phyloP scores from a whole-genome alignment of 441 rosid species.

The Gossypium trilobum region DNA sequence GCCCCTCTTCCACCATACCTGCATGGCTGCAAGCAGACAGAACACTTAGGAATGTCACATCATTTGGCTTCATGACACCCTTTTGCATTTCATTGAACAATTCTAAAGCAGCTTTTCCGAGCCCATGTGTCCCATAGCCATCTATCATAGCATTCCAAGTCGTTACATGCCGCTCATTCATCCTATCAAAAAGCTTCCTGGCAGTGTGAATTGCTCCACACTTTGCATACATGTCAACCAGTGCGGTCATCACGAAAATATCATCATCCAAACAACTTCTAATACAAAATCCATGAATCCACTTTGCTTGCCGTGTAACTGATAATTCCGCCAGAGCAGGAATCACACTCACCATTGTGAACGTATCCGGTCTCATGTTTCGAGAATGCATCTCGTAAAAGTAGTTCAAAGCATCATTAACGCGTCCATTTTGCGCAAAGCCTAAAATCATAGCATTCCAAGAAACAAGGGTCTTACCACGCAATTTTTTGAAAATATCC shows the following conservation, averaged over 20 bases:
- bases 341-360: slow-evolving; percentile 58
- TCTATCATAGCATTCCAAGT: slow-evolving; percentile 76
- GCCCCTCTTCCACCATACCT: slow-evolving; percentile 58
- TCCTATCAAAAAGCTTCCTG: slow-evolving; percentile 48
- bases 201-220: slow-evolving; percentile 56
- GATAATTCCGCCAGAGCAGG: slow-evolving; percentile 58
- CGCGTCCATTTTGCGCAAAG: slow-evolving; percentile 48
- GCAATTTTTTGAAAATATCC: slow-evolving; percentile 35
- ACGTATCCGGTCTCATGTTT: slow-evolving; percentile 43
- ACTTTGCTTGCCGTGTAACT: slow-evolving; percentile 48
- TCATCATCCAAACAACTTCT: slow-evolving; percentile 41
- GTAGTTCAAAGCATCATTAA: slow-evolving; percentile 42
- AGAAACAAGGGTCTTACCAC: slow-evolving; percentile 43
- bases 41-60: slow-evolving; percentile 48
- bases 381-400: slow-evolving; percentile 37
- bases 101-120: slow-evolving; percentile 45
- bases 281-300: slow-evolving; percentile 52
- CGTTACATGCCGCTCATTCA: slow-evolving; percentile 52
- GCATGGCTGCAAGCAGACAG: slow-evolving; percentile 76
- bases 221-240: slow-evolving; percentile 64
- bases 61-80: slow-evolving; percentile 44
- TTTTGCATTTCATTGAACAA: slow-evolving; percentile 43
- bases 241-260: slow-evolving; percentile 49
- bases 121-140: slow-evolving; percentile 67
- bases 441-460: slow-evolving; percentile 76